Evolutionary conservation across 768 basidiomycete species (phyloP).

Genomic region (Lentinula edodes): DNA sequence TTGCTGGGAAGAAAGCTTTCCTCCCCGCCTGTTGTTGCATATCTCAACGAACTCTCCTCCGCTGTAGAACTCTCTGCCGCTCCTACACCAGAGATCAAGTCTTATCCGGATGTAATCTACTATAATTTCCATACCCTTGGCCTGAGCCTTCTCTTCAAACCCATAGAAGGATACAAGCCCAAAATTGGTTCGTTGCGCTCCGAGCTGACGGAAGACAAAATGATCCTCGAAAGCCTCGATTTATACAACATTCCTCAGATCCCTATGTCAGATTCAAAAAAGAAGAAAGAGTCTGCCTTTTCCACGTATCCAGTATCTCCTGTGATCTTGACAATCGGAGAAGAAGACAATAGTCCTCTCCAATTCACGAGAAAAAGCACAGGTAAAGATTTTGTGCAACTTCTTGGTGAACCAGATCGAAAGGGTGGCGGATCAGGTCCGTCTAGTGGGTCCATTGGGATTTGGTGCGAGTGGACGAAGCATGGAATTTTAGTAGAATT

Average conservation of each 20-base stretch:
- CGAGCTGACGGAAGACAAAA: slow-evolving; percentile 43
- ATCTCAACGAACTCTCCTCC: slow-evolving; percentile 32
- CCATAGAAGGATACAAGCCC: slow-evolving; percentile 60
- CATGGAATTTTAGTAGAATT: slow-evolving; percentile 85
- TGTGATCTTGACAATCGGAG: slow-evolving; percentile 36
- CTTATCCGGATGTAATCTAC: slow-evolving; percentile 81
- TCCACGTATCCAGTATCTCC: slow-evolving; percentile 53
- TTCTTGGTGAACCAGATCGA: slow-evolving; percentile 79
- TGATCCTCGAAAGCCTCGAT: slow-evolving; percentile 70
- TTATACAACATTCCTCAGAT: slow-evolving; percentile 62
- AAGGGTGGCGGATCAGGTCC: slow-evolving; percentile 91
- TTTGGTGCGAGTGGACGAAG: slow-evolving; percentile 90
- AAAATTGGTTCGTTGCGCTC: slow-evolving; percentile 35
- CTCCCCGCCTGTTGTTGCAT: slow-evolving; percentile 36
- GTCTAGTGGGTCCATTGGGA: slow-evolving; percentile 77
- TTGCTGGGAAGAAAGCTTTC: slow-evolving; percentile 52
- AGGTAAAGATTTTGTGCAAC: slow-evolving; percentile 72
- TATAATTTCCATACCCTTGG: slow-evolving; percentile 80
- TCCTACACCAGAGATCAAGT: slow-evolving; percentile 60
- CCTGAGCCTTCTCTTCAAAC: slow-evolving; percentile 74
- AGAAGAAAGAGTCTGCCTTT: slow-evolving; percentile 48
- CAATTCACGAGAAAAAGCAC: slow-evolving; percentile 44
- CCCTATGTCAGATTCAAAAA: slow-evolving; percentile 25
- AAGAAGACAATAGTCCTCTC: slow-evolving; percentile 37
- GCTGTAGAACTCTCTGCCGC: slow-evolving; percentile 17